phyloP scores from a whole-genome alignment of 805 yeast species.

The Cyberlindnera nakhonratchasimensis region DNA sequence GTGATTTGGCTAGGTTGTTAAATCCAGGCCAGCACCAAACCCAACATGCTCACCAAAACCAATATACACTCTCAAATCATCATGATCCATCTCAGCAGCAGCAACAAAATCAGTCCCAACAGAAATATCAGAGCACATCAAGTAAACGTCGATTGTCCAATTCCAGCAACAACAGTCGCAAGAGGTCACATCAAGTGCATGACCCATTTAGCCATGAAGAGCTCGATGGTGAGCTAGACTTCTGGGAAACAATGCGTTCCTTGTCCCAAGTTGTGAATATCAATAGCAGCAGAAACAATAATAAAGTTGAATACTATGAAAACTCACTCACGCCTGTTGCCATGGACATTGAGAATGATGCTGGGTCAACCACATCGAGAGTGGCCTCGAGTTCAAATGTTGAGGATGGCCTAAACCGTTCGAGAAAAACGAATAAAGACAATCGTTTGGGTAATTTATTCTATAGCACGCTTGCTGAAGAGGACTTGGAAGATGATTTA shows the following conservation, averaged over 20 bases:
- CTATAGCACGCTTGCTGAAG: conserved; percentile 17
- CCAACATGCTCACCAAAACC: conserved; percentile 13
- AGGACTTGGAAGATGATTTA: conserved; percentile 24
- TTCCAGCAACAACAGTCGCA: conserved; percentile 20
- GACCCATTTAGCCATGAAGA: conserved; percentile 37
- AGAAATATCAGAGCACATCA: conserved; percentile 5
- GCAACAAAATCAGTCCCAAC: conserved; percentile 2
- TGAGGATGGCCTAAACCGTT: not conserved
- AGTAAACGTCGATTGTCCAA: conserved; percentile 20
- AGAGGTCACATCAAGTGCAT: conserved; percentile 11
- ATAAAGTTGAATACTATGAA: conserved; percentile 7
- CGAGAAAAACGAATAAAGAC: not conserved
- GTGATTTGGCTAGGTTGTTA: conserved; percentile 43
- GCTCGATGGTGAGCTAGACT: conserved; percentile 61
- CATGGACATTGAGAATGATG: conserved; percentile 5
- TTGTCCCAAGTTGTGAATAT: conserved; percentile 41
- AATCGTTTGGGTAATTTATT: conserved; percentile 6
- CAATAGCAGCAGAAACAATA: conserved; percentile 13
- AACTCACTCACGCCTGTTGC: not conserved
- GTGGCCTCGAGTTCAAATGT: not conserved
- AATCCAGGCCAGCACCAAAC: conserved; percentile 30
- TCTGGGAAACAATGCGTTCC: conserved; percentile 67
- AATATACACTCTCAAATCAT: conserved; percentile 5
- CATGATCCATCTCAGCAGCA: conserved; percentile 1
- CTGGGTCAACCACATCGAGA: not conserved